Base-by-base conservation (phyloP, 306 rosid genomes). In the Quercus cerris region DNA sequence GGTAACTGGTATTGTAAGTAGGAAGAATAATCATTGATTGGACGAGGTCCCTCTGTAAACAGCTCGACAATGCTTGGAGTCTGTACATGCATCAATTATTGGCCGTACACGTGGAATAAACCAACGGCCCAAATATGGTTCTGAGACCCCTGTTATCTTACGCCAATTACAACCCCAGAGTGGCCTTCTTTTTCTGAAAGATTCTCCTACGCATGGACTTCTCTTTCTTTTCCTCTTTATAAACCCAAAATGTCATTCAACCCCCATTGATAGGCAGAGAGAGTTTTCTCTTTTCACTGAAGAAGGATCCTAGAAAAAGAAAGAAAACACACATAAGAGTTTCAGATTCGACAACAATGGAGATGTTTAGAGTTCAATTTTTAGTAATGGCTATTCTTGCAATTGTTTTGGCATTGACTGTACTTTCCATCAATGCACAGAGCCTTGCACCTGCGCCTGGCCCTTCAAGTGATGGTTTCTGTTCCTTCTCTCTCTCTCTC, bases 391-490 rank as follows among this genome's bases (percentile, higher is more conserved):
- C 88, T 8, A 55, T 80, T 81, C 2, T 80, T 4, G 85, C 84
- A 38, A 73, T 88, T 76, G 82, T 80, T 73, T 52, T 92, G 77
- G 73, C 88, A 46, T 81, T 80, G 41, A 71, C 77, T 10, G 68
- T 78, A 1, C 89, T 92, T 69, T 83, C 93, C 77, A 75, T 84
- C 73, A 81, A 82, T 85, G 93, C 90, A 79, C 82, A 92, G 70
- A 63, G 75, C 66, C 82, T 81, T 80, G 86, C 90, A 38, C 94
- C 97, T 30, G 88, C 94, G n/a, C 92, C 91, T 74, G 79, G 91
- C 57, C 97, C 92, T 25, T 63, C 94, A 1, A 90, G 91, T 76
- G 94, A 90, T 77, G 94, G 97, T 92, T 41, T 41, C 81, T 35
- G 76, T 5, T 56, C 25, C 62, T n/a, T 20, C 63, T 66, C 54